Conservation (phyloP, 2,329 filamentous ascomycete species). For the Fusarium sp. region DNA sequence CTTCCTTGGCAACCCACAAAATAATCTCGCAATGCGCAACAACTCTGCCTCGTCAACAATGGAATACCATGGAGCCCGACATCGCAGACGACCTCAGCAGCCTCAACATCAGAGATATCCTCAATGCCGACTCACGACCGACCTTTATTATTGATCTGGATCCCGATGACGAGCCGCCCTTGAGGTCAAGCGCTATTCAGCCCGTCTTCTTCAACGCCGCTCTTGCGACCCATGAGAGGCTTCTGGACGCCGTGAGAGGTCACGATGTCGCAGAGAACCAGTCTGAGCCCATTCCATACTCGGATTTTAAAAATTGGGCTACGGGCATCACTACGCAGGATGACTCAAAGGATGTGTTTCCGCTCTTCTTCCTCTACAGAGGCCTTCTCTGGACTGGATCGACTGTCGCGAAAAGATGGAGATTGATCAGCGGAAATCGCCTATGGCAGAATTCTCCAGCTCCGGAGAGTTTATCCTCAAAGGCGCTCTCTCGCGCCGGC, state of each 20-base stretch:
- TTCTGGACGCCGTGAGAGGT: constrained; percentile 50
- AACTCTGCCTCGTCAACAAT: constrained; percentile 4
- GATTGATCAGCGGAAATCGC: constrained; percentile 58
- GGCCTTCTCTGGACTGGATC: constrained; percentile 56
- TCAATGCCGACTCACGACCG: constrained; percentile 55
- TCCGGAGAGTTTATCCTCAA: constrained; percentile 6
- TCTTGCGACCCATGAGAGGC: constrained; percentile 52
- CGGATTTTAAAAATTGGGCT: constrained; percentile 58
- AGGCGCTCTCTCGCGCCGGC: neutral
- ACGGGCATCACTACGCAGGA: constrained; percentile 58
- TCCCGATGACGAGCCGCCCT: constrained; percentile 47
- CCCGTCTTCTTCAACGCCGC: constrained; percentile 56
- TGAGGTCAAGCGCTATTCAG: constrained; percentile 42
- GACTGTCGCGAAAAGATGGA: constrained; percentile 56
- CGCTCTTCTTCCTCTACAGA: constrained; percentile 55
- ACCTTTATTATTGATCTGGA: constrained; percentile 57
- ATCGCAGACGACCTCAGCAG: constrained; percentile 46
- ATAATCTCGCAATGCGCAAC: neutral
- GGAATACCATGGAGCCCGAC: constrained; percentile 31
- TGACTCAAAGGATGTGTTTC: constrained; percentile 60
- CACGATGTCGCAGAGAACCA: constrained; percentile 8
- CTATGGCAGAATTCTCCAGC: constrained; percentile 47
- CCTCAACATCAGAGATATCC: constrained; percentile 61
- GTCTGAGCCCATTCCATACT: constrained; percentile 39
- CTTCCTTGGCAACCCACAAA: constrained; percentile 25